These are phyloP conservation scores for Stagonosporopsis cucurbitacearum DNA, from an alignment of 2,329 filamentous ascomycete genomes.

Conservation along the genomic window DNA sequence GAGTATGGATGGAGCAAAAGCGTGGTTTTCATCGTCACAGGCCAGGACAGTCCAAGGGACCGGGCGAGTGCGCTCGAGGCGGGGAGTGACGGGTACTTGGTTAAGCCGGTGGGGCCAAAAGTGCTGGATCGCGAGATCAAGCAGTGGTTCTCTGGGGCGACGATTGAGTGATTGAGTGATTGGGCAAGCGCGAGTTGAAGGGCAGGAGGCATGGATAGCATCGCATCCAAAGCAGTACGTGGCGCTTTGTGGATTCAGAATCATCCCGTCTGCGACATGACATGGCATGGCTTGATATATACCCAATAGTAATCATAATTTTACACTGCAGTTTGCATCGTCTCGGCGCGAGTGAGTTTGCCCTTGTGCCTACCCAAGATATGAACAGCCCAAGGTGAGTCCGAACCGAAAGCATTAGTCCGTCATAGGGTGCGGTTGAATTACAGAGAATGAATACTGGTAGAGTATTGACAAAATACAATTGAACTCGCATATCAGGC, in stretches of 20 bases:
- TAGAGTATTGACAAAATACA: too few relatives aligned
- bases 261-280: background rate
- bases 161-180: constrained; percentile 15
- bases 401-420: too few relatives aligned
- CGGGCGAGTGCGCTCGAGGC: constrained; percentile 32
- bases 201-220: background rate
- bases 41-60: constrained; percentile 40
- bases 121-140: constrained; percentile 32
- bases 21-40: constrained; percentile 45
- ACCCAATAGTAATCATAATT: background rate
- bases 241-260: background rate
- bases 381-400: too few relatives aligned
- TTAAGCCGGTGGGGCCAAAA: constrained; percentile 44
- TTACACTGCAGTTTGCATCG: background rate
- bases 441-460: too few relatives aligned
- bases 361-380: too few relatives aligned
- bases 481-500: too few relatives aligned
- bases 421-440: too few relatives aligned
- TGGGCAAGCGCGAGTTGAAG: background rate
- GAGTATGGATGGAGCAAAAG: constrained; percentile 28
- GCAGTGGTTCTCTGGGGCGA: constrained; percentile 29
- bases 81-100: constrained; percentile 40
- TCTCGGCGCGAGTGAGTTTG: background rate
- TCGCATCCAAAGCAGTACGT: constrained; percentile 9
- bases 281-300: background rate